Percentiles rank a stretch among this genome's conserved stretches.
These are phyloP conservation scores for Aspergillus brasiliensis DNA, from an alignment of 2,329 filamentous ascomycete genomes.

Conservation along the genomic window DNA sequence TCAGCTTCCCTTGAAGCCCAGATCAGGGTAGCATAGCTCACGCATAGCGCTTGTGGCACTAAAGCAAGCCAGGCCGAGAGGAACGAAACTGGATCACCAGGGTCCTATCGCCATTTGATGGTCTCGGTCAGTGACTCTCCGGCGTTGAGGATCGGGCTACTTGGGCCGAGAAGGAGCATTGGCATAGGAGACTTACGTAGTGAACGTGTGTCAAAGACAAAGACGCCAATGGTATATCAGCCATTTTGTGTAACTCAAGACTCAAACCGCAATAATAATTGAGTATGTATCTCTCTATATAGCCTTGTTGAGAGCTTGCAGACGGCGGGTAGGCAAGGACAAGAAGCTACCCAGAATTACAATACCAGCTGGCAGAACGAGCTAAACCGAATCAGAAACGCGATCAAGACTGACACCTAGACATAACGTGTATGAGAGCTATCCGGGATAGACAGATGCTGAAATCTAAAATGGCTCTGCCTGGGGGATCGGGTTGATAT, in stretches of 20 bases:
- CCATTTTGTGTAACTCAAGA: conserved; percentile 21
- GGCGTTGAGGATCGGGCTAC: neutral
- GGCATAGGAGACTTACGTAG: conserved; percentile 67
- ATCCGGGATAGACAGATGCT: neutral
- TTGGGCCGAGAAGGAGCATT: neutral
- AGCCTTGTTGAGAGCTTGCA: neutral
- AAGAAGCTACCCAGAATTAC: neutral
- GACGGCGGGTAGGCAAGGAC: neutral
- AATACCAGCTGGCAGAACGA: neutral
- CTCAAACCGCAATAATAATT: neutral
- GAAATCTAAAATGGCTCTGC: too few species aligned
- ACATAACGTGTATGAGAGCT: neutral
- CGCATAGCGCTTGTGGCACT: conserved; percentile 84
- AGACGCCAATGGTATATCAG: conserved; percentile 69
- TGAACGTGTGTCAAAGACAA: conserved; percentile 94
- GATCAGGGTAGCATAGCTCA: conserved; percentile 86
- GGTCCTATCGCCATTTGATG: conserved; percentile 64
- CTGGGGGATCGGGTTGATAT: neutral
- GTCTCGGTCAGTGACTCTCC: conserved; percentile 4
- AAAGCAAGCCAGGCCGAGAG: conserved; percentile 92
- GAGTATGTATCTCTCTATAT: neutral
- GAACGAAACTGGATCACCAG: conserved; percentile 79
- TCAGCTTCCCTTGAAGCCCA: conserved; percentile 91
- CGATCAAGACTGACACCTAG: neutral
- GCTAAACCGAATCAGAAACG: neutral